Evolutionary conservation across 306 rosid species (phyloP).

Genomic region (Ceratonia siliqua): DNA sequence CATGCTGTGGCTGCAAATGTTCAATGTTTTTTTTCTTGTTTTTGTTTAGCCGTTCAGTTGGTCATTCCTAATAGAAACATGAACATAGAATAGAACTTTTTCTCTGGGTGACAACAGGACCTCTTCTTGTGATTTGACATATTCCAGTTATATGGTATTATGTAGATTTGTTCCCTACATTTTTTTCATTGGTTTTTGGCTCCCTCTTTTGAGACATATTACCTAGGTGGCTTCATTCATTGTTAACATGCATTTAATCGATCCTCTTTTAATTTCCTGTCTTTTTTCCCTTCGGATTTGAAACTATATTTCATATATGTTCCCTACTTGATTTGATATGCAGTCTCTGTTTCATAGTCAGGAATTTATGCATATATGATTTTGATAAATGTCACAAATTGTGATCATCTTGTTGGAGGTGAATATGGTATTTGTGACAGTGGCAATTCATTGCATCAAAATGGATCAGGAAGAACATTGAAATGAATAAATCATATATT

Average conservation of each 20-base stretch:
- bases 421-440: conserved; percentile 1
- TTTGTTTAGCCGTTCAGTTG: not conserved
- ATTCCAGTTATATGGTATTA: not conserved
- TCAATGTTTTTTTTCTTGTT: too few relatives aligned
- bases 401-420: conserved; percentile 22
- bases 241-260: not conserved
- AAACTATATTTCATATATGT: not conserved
- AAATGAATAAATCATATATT: not conserved
- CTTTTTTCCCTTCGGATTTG: not conserved
- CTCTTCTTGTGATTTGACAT: not conserved
- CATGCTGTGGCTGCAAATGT: too few relatives aligned
- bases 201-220: not conserved
- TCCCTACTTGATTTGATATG: conserved; percentile 6
- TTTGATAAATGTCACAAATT: conserved; percentile 15
- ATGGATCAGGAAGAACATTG: not conserved
- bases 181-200: not conserved
- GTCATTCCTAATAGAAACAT: not conserved
- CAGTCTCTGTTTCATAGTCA: not conserved
- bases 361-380: not conserved
- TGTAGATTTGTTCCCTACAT: not conserved
- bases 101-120: not conserved
- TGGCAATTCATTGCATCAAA: not conserved
- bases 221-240: not conserved
- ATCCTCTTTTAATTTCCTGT: not conserved
- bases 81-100: not conserved